Evolutionary conservation across 1,284 basidiomycete species (phyloP), one percentile per base, ranked within the genome.

Genomic region (Austroboletus rostrupii): DNA sequence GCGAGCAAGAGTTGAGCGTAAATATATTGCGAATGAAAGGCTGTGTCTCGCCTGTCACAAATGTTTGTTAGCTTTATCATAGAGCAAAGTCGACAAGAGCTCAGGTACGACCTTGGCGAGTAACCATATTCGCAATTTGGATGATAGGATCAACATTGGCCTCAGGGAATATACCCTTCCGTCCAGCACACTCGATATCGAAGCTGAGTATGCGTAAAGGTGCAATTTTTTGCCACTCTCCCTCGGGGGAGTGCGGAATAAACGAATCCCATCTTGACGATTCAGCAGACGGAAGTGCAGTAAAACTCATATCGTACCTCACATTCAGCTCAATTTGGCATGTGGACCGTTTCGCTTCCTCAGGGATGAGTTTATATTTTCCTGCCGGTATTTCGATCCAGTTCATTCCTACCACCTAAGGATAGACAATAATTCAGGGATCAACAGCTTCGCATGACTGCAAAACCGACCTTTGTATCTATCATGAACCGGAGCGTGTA

Each of bases 81-180:
- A 32, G 12, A 21, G 37, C 10, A 36, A 26, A 37, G 29, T 16
- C 16, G 17, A 20, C 11, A 35, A 36, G 17, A n/a, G 16, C 20
- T 21, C 29, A n/a, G 6, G 40, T 23, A 53, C 56, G 71, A 91
- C 93, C 93, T 79, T 97, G 95, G 3, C 87, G 78, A 28, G 93
- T 97, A 1, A 97, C 94, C 94, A 97, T 97, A 65, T 92, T 95
- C 1, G 94, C 94, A 51, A 97, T 97, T 62, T 97, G 94, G 60
- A 97, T 97, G 51, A 97, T 92, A 3, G 94, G 94, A 66, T 97
- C 94, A 21, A 80, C 70, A 14, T 85, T 74, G 3, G 94, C 78
- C 64, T 97, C 95, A 0, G 94, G 94, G 63, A 97, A 97, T 57
- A 97, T 89, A 40, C 94, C 94, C 62, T 97, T 97, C 19, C 95